A percentile compares a stretch with the other conserved stretches of the same genome.
Conservation (phyloP, 306 rosid genomes). For the Sophora flavescens region DNA sequence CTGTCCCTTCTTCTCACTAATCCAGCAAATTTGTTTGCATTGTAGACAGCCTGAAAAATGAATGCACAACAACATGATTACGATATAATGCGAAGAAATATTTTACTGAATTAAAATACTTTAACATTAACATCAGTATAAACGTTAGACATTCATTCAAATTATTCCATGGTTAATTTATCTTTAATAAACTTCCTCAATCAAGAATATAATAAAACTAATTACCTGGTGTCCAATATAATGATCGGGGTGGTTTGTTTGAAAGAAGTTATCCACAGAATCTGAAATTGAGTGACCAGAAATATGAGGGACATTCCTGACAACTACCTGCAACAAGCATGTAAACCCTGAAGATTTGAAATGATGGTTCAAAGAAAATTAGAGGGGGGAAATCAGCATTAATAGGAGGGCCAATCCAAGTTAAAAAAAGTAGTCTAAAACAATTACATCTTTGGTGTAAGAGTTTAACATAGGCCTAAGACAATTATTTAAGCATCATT, state of each 20-base stretch:
- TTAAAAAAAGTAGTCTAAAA: constrained; percentile 12
- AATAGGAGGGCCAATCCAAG: neutral
- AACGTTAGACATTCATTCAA: constrained; percentile 14
- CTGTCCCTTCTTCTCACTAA: constrained; percentile 72
- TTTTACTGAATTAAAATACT: neutral
- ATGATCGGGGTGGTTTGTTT: constrained; percentile 81
- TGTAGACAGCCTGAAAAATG: constrained; percentile 80
- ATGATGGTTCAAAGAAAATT: neutral
- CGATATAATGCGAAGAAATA: constrained; percentile 26
- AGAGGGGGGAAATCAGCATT: neutral
- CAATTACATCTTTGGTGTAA: neutral
- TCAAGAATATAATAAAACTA: constrained; percentile 6
- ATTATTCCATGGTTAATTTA: constrained; percentile 18
- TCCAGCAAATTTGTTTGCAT: constrained; percentile 89
- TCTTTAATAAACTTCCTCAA: constrained; percentile 17
- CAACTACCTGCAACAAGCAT: constrained; percentile 78
- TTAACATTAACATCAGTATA: neutral
- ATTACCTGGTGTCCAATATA: constrained; percentile 97
- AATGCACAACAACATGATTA: constrained; percentile 29
- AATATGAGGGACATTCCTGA: constrained; percentile 73
- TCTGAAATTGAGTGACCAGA: constrained; percentile 75
- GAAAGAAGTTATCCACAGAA: constrained; percentile 75
- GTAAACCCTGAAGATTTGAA: constrained; percentile 30
- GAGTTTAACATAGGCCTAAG: neutral
- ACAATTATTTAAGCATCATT: constrained; percentile 8